Percentiles rank a stretch among this genome's conserved stretches.
Evolutionary conservation across 108 stramenopile genomes (phyloP).

Genomic region (Mediolabrus comicus): DNA sequence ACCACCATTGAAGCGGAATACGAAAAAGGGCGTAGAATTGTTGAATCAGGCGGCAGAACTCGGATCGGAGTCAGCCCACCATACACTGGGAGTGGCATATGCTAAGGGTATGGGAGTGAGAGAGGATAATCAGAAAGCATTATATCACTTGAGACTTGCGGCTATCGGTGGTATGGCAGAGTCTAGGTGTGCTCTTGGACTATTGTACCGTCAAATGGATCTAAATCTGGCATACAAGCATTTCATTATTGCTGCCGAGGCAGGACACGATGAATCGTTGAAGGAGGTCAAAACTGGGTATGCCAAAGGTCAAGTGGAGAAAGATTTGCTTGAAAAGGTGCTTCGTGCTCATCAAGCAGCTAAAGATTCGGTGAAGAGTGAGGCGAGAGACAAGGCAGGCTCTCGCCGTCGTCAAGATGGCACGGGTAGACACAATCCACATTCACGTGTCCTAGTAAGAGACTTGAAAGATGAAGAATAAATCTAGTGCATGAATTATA

Average conservation of each 20-base stretch:
- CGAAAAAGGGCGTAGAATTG: not conserved
- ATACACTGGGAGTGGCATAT: not conserved
- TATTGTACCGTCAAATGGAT: not conserved
- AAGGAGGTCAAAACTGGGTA: conserved; percentile 4
- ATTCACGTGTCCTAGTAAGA: too few species aligned
- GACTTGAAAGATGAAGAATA: too few species aligned
- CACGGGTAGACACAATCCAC: too few species aligned
- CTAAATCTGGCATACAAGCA: conserved; percentile 1
- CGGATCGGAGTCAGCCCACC: not conserved
- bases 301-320: not conserved
- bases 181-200: not conserved
- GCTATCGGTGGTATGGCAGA: not conserved
- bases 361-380: conserved; percentile 1
- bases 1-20: not conserved
- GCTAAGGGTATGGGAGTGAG: not conserved
- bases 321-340: conserved; percentile 1
- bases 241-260: conserved; percentile 5
- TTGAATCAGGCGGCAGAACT: not conserved
- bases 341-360: conserved; percentile 6
- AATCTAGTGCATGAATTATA: too few species aligned
- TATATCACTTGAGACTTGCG: not conserved
- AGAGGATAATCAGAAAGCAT: not conserved
- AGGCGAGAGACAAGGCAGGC: conserved; percentile 1
- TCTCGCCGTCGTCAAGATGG: too few species aligned
- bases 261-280: conserved; percentile 5